phyloP scores from a whole-genome alignment of 257 asterid species.

The Scutellaria galericulata region DNA sequence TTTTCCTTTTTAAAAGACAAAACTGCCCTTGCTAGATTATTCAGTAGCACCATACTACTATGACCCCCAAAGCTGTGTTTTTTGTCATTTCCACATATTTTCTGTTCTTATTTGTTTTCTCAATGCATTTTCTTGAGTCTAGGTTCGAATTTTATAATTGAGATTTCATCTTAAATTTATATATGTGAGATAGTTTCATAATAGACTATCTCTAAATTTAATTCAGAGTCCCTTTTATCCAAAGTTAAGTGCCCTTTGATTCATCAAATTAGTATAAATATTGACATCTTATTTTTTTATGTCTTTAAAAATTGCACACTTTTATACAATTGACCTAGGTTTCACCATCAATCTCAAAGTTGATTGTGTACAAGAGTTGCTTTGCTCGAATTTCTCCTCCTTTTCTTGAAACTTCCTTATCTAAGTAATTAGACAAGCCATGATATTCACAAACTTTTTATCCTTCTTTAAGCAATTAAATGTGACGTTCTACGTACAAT shows the following conservation, averaged over 20 bases:
- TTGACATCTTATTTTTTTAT: constrained; percentile 27
- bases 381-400: not conserved
- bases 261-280: constrained; percentile 47
- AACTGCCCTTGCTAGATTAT: not conserved
- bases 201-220: no score
- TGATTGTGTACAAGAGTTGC: constrained; percentile 36
- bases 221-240: constrained; percentile 39
- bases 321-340: constrained; percentile 41
- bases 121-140: no score
- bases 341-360: constrained; percentile 46
- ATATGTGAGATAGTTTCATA: no score
- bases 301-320: constrained; percentile 31
- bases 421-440: constrained; percentile 25
- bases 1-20: constrained; percentile 30
- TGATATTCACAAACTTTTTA: constrained; percentile 29
- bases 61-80: not conserved
- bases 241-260: constrained; percentile 52
- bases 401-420: constrained; percentile 9
- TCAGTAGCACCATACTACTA: not conserved
- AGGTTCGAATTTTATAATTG: no score
- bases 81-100: no score
- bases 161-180: no score
- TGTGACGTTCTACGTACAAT: not conserved
- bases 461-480: constrained; percentile 9
- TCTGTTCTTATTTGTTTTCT: no score